Base-by-base conservation (phyloP, 2,329 filamentous ascomycete genomes). In the Ascochyta clinopodiicola region DNA sequence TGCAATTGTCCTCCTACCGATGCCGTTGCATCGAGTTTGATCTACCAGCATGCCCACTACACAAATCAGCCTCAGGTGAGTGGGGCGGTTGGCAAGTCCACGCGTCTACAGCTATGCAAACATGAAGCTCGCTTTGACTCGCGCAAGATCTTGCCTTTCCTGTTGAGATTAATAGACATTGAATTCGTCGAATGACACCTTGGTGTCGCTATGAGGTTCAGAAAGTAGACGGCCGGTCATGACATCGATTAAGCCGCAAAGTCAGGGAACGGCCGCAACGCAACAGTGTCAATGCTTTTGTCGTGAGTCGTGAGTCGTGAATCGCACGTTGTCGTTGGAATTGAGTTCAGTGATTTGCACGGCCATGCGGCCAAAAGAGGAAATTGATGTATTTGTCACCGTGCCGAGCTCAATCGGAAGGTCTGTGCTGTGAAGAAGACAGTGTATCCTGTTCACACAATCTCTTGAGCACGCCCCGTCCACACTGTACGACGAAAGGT, bases 281-380 rank as follows among this genome's bases (percentile, higher is more conserved):
- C 17, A 17, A 17, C 17, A 17, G n/a, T 22, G 21, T 25, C 12
- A 35, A 9, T 25, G 12, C 7, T 42, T 17, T 15, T 19, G 36
- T 48, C 31, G 34, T 42, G 44, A 48, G 13, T 46, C 24, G 42
- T 17, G 22, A 42, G 24, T 46, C 24, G 42, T 17, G 22, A 42
- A 17, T 24, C 22, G 22, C 22, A 24, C 4, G 22, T 24, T 58
- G 57, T 57, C 51, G 53, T 62, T 51, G 27, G 25, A 49, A 56
- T 61, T 61, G 57, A 57, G 42, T 55, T 65, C 44, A 34, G 45
- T 45, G 51, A 57, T 60, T 47, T 59, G 52, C 56, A 57, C 44
- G 42, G 51, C 50, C 31, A 45, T 39, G 44, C 51, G 32, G 35
- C 47, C 49, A 4, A 17, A 44, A 57, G 32, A 17, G 47, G 39